Conservation (phyloP, 2,329 filamentous ascomycete species). For the Cytospora mali region DNA sequence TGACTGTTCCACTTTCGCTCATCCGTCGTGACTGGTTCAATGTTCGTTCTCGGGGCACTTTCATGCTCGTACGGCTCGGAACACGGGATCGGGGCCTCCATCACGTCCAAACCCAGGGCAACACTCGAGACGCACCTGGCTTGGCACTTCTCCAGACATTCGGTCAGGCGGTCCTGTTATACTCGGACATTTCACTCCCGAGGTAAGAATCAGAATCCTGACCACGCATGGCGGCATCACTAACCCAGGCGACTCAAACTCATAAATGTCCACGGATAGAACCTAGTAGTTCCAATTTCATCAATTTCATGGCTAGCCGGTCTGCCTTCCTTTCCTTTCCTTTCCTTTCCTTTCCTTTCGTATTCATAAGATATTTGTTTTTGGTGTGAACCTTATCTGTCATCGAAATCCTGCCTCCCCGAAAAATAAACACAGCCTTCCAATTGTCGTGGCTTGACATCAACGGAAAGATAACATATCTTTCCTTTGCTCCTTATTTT, state of each 20-base stretch:
- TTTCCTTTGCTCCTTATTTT: not conserved
- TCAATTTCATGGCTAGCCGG: constrained; percentile 4
- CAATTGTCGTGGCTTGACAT: not conserved
- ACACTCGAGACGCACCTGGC: too few species aligned
- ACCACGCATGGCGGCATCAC: not conserved
- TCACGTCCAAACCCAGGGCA: too few species aligned
- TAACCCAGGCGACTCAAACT: not conserved
- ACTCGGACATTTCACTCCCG: too few species aligned
- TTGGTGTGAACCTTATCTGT: not conserved
- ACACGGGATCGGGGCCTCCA: too few species aligned
- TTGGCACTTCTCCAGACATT: too few species aligned
- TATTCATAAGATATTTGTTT: constrained; percentile 5
- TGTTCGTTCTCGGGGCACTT: too few species aligned
- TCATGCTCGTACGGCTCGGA: too few species aligned
- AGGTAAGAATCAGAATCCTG: too few species aligned
- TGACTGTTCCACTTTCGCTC: too few species aligned
- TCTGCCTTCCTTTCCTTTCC: constrained; percentile 7
- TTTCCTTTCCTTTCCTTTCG: constrained; percentile 4
- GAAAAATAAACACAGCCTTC: not conserved
- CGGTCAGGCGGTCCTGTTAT: too few species aligned
- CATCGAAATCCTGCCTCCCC: not conserved
- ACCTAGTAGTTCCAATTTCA: not conserved
- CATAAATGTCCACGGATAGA: not conserved
- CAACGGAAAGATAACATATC: not conserved
- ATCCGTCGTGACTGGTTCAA: too few species aligned